Evolutionary conservation across 768 basidiomycete species (phyloP), one percentile per base, ranked within the genome.

Genomic region (Trametes sanguinea): DNA sequence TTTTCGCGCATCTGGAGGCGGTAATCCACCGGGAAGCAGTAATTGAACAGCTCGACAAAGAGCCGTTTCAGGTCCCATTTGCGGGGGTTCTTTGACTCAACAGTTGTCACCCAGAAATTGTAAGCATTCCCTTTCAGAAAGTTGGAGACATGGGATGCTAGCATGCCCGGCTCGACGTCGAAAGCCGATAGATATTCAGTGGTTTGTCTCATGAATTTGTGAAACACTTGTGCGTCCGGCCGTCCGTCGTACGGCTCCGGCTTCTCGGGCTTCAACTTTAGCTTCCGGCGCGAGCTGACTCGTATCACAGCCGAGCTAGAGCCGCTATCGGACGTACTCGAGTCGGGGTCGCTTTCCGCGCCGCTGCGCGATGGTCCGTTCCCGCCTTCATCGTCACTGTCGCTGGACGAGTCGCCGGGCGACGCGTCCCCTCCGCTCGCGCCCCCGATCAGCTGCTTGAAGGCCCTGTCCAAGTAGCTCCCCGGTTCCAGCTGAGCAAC

Each of bases 21-120:
- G 44, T 61, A 69, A 27, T 71, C 65, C 2, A 60, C n/a, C 2
- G 67, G 66, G 60, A 71, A 71, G 40, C 68, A 69, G 32, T 67
- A 66, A 46, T 71, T 64, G 57, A 71, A 71, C 10, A 71, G 22
- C 16, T 57, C 68, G 3, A 57, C 22, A 1, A 62, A 65, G n/a
- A 46, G 69, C 54, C 3, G 60, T 39, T 22, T 53, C 1, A 30
- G 66, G 61, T 29, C 52, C 69, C 69, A 70, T 2, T 59, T 29
- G 2, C 14, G 42, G 3, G 55, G 66, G 1, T 57, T 44, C 4
- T 40, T 22, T 7, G 68, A 52, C 54, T 46, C 32, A 0, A 71
- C 60, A 17, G 57, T 53, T 6, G 68, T 66, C 44, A 69, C 68
- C 60, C 65, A 73, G 54, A 69, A 73, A 17, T 64, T 47, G 57